These are phyloP conservation scores for Trifolium pratense DNA, from an alignment of 306 rosid species.

Conservation along the genomic window DNA sequence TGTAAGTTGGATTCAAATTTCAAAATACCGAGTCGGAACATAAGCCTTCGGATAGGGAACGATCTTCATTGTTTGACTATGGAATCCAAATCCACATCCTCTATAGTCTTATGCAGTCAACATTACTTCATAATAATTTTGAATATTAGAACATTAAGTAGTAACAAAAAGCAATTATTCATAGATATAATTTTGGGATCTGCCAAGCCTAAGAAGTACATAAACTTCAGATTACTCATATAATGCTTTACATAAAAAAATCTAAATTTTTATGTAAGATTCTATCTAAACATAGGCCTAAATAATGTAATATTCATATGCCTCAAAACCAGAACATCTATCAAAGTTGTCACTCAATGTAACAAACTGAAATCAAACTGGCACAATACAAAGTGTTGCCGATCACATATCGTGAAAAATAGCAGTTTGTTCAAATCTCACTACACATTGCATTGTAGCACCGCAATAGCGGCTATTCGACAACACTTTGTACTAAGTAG, in stretches of 20 bases:
- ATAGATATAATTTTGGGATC: constrained; percentile 19
- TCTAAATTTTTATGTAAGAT: constrained; percentile 12
- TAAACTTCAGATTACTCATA: constrained; percentile 33
- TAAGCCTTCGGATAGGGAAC: neutral
- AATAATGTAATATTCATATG: neutral
- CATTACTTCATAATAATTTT: constrained; percentile 29
- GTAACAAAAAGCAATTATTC: constrained; percentile 3
- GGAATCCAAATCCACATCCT: constrained; percentile 8
- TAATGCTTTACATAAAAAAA: constrained; percentile 25
- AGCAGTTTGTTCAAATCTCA: neutral
- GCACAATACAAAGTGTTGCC: constrained; percentile 13
- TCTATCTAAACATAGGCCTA: constrained; percentile 17
- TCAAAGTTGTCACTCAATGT: neutral
- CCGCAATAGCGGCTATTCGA: no score
- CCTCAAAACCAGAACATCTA: constrained; percentile 21
- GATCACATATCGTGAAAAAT: neutral
- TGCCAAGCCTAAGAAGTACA: constrained; percentile 34
- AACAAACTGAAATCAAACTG: neutral
- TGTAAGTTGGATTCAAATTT: neutral
- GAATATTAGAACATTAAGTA: constrained; percentile 2
- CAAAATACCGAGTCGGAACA: neutral
- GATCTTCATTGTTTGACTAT: neutral
- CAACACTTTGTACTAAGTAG: neutral
- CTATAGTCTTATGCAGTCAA: constrained; percentile 12
- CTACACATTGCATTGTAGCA: neutral